Evolutionary conservation across 148 eudicot species (phyloP), one percentile per base, ranked within the genome.

Genomic region (Rhododendron williamsianum): DNA sequence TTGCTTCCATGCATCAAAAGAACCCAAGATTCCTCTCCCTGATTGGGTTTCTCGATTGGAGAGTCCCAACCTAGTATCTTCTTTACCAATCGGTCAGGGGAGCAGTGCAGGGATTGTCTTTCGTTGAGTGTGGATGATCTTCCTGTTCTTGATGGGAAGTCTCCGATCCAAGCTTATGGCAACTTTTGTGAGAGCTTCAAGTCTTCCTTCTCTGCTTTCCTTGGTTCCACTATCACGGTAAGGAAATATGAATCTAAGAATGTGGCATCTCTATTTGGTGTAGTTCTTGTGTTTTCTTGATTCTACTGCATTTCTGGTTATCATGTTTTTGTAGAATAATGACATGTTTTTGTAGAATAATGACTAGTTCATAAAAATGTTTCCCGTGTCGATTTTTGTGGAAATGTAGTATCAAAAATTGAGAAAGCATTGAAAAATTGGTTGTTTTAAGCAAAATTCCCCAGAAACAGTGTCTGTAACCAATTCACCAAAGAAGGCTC

Each of bases 181-280:
- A 96, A 86, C 30, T 94, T 96, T 86, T 92, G 89, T 36, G 92
- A 94, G 90, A 92, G 90, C 89, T 96, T 96, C 87, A 94, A 93
- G 86, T 85, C 91, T 45, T 36, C 87, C 10, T 96, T 96, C 85
- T 86, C 91, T 30, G 81, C 85, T 23, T 93, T 89, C 84, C 86
- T 96, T 89, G 97, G 93, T n/a, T 93, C 99, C 41, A 96, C 99
- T 10, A 93, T 96, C 83, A 93, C 91, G 86, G 98, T 96, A 90
- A 65, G 84, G 38, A 46, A 11, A 51, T 25, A 4, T 49, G 63
- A 52, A 35, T 6, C 67, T 82, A 77, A 21, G 60, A 56, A 27
- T 83, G 45, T 25, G 30, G 76, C 12, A 25, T 69, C 33, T 25
- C 16, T 56, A 15, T 21, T 58, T 58, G 72, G 30, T 33, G 25